Evolutionary conservation across 78 protist species (phyloP).

Genomic region (Dictyostelium purpureum): DNA sequence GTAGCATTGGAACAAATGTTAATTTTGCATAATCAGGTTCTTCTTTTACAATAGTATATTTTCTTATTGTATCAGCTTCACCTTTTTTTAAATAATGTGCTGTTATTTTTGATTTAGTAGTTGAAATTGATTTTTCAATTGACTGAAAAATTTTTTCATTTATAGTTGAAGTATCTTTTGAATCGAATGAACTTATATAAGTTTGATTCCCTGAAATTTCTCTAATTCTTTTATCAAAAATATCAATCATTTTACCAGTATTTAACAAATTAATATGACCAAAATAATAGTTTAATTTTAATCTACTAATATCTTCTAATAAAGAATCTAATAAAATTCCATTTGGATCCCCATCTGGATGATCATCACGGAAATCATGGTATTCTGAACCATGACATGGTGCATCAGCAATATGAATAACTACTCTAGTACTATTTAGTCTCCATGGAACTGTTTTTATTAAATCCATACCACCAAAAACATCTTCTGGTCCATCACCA

Average conservation of each 20-base stretch:
- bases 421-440: background rate
- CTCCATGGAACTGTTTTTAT: background rate
- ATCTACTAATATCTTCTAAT: too few relatives aligned
- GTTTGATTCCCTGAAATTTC: background rate
- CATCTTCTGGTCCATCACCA: background rate
- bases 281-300: background rate
- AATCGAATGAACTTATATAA: background rate
- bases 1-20: background rate
- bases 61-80: background rate
- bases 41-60: background rate
- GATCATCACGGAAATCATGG: background rate
- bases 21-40: background rate
- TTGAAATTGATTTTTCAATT: background rate
- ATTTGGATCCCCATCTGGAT: background rate
- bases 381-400: slow-evolving; percentile 13
- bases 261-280: background rate
- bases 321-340: too few relatives aligned
- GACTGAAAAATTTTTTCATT: background rate
- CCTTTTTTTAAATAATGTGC: background rate
- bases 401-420: slow-evolving; percentile 16
- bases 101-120: background rate
- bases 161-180: background rate
- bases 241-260: slow-evolving; percentile 13
- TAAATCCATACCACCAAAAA: background rate
- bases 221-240: background rate